Evolutionary conservation across 139 green algal genomes (phyloP), one percentile per base, ranked within the genome.

Genomic region (Spirogloea muscicola): DNA sequence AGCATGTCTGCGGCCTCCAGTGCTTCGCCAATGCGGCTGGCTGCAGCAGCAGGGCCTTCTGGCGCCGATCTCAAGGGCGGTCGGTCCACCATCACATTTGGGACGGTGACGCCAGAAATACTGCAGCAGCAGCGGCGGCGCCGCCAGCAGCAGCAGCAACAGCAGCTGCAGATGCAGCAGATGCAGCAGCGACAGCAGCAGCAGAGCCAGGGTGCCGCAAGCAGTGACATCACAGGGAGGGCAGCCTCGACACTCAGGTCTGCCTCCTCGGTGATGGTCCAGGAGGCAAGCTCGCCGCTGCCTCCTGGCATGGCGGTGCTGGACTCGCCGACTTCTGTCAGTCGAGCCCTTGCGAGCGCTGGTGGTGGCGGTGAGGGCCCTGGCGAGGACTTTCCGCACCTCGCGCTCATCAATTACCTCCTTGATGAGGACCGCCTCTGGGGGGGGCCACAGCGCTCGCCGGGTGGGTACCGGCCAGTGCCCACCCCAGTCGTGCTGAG

Each of bases 401-500:
- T 79, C 10, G 34, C 70, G 13, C 70, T 79, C 37, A 79, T 79
- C 61, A 79, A 79, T 48, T 63, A 79, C 18, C 44, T 79, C 29
- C 62, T 79, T 16, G 70, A 79, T 33, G 70, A 79, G 27, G 70
- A 79, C 37, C 39, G n/a, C n/a, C n/a, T n/a, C n/a, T n/a, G n/a
- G n/a, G n/a, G n/a, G n/a, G n/a, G n/a, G n/a, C n/a, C n/a, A n/a
- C n/a, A n/a, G n/a, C n/a, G n/a, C n/a, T n/a, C n/a, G n/a, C n/a
- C n/a, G n/a, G n/a, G n/a, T n/a, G n/a, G n/a, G n/a, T n/a, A n/a
- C n/a, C n/a, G n/a, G n/a, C n/a, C n/a, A n/a, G n/a, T n/a, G n/a
- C n/a, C n/a, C n/a, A n/a, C n/a, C n/a, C n/a, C n/a, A n/a, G n/a
- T n/a, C n/a, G n/a, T n/a, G n/a, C n/a, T n/a, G n/a, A n/a, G n/a